These are phyloP conservation scores for Hypsizygus ulmarius DNA, from an alignment of 1,284 basidiomycete genomes.

Conservation along the genomic window DNA sequence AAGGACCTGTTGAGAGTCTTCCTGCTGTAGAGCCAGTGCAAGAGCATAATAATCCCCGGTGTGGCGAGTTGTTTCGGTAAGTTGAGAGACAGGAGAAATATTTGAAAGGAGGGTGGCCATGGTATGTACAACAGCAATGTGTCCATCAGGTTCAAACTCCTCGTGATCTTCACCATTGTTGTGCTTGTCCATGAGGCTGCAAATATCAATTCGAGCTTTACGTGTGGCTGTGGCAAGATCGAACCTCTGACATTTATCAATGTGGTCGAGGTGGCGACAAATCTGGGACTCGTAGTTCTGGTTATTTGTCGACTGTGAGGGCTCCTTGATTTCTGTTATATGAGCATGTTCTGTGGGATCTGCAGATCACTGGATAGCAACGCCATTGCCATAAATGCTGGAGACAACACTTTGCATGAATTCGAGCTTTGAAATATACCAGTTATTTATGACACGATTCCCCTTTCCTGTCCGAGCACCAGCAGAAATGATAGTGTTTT, in stretches of 20 bases:
- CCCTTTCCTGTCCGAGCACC: conserved; percentile 20
- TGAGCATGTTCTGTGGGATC: conserved; percentile 31
- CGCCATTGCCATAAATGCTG: conserved; percentile 25
- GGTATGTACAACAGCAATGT: no score
- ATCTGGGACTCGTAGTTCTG: conserved; percentile 30
- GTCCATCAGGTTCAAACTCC: no score
- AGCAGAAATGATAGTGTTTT: conserved; percentile 22
- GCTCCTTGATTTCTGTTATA: conserved; percentile 29
- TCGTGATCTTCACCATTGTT: no score
- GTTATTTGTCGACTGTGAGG: conserved; percentile 25
- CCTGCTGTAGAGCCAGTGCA: conserved; percentile 10
- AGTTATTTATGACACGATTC: conserved; percentile 20
- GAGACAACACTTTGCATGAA: conserved; percentile 30
- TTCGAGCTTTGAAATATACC: conserved; percentile 31
- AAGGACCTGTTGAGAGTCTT: conserved; percentile 2
- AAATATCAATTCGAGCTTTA: conserved; percentile 14
- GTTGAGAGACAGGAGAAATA: not conserved
- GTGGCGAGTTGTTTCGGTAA: not conserved
- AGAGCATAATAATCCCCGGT: conserved; percentile 17
- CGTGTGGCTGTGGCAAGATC: conserved; percentile 25
- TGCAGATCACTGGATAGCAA: conserved; percentile 29
- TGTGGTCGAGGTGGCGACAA: conserved; percentile 13
- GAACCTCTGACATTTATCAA: conserved; percentile 26
- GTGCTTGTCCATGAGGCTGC: not conserved
- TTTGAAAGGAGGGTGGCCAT: not conserved